A percentile compares a stretch with the other conserved stretches of the same genome.
These are phyloP conservation scores for Chrysoporthe austroafricana DNA, from an alignment of 2,329 filamentous ascomycete species.

Conservation along the genomic window DNA sequence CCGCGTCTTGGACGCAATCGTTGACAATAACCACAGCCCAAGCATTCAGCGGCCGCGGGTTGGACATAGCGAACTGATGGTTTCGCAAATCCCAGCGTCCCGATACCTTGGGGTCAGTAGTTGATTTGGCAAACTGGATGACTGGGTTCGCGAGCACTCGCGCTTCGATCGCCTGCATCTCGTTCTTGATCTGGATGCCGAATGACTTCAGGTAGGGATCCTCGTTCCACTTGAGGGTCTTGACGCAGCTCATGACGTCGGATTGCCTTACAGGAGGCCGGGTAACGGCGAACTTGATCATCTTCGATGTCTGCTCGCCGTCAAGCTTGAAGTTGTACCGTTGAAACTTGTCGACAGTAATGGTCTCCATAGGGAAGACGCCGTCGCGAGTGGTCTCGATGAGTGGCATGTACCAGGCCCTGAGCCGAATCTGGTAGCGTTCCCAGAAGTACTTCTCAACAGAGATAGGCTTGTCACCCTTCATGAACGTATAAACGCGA, in stretches of 20 bases:
- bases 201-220: slow-evolving; percentile 76
- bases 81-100: slow-evolving; percentile 89
- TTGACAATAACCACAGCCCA: slow-evolving; percentile 78
- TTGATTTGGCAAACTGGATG: slow-evolving; percentile 66
- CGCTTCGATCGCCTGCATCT: slow-evolving; percentile 70
- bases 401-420: slow-evolving; percentile 55
- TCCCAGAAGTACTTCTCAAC: slow-evolving; percentile 60
- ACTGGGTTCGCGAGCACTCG: slow-evolving; percentile 72
- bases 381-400: slow-evolving; percentile 60
- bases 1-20: slow-evolving; percentile 55
- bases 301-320: slow-evolving; percentile 69
- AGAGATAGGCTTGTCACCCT: slow-evolving; percentile 47
- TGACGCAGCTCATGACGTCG: slow-evolving; percentile 71
- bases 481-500: slow-evolving; percentile 59
- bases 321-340: slow-evolving; percentile 67
- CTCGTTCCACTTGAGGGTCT: slow-evolving; percentile 65
- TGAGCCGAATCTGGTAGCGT: slow-evolving; percentile 57
- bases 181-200: slow-evolving; percentile 68
- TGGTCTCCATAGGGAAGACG: slow-evolving; percentile 61
- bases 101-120: slow-evolving; percentile 62
- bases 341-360: slow-evolving; percentile 57
- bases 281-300: slow-evolving; percentile 94
- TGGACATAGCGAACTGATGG: slow-evolving; percentile 74
- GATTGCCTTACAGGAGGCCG: slow-evolving; percentile 69
- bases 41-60: slow-evolving; percentile 62